Conservation (phyloP, 352 stramenopile species). For the Globisporangium barbulae region DNA sequence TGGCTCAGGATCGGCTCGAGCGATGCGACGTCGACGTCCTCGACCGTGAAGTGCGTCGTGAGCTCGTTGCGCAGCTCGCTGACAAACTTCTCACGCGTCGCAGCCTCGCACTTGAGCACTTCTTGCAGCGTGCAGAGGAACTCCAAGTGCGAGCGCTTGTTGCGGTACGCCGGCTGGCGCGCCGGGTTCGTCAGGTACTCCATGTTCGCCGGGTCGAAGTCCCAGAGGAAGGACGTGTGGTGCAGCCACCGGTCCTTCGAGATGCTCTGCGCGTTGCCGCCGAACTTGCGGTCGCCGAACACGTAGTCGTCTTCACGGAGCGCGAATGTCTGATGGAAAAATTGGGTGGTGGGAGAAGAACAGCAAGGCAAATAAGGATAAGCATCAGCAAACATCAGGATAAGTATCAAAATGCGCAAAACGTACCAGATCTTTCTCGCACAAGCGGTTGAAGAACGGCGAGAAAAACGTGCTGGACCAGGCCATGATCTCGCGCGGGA, state of each 20-base stretch:
- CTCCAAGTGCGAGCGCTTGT: slow-evolving; percentile 89
- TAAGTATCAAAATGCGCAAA: background rate
- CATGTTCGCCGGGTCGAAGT: slow-evolving; percentile 94
- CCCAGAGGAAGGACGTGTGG: slow-evolving; percentile 98
- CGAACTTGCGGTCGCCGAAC: slow-evolving; percentile 93
- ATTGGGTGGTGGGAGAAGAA: too few relatives aligned
- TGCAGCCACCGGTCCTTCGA: slow-evolving; percentile 94
- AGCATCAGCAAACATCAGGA: background rate
- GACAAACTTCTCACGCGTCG: slow-evolving; percentile 42
- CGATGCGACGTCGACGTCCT: slow-evolving; percentile 44
- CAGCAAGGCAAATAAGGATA: background rate
- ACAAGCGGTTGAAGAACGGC: slow-evolving; percentile 71
- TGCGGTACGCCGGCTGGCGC: slow-evolving; percentile 94
- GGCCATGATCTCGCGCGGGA: slow-evolving; percentile 91
- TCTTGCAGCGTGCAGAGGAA: slow-evolving; percentile 93
- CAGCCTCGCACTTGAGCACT: slow-evolving; percentile 38
- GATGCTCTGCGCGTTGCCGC: slow-evolving; percentile 96
- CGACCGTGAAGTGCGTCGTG: slow-evolving; percentile 52
- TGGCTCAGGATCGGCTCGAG: slow-evolving; percentile 44
- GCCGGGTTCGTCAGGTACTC: slow-evolving; percentile 92
- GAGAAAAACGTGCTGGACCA: slow-evolving; percentile 85
- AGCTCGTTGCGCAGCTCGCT: slow-evolving; percentile 45
- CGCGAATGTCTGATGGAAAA: slow-evolving; percentile 62
- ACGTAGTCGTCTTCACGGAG: slow-evolving; percentile 97
- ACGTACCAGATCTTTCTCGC: slow-evolving; percentile 22